Percentiles rank a stretch among this genome's conserved stretches.
These are phyloP conservation scores for Solanum paucissectum DNA, from an alignment of 257 asterid species.

Conservation along the genomic window DNA sequence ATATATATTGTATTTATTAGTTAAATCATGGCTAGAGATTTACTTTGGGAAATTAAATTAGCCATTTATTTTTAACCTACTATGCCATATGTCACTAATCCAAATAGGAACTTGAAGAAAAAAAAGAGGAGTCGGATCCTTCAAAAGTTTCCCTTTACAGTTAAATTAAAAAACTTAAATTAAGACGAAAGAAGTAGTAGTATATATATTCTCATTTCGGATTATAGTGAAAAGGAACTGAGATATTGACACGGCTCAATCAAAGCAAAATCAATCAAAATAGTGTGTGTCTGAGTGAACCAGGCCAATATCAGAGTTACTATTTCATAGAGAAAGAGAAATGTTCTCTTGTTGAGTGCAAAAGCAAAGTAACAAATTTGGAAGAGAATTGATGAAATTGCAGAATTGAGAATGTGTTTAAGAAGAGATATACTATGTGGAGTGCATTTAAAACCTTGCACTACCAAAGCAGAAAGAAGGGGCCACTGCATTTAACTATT, in stretches of 20 bases:
- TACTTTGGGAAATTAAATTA: too few relatives aligned
- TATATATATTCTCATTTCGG: not conserved
- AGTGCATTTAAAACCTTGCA: conserved; percentile 24
- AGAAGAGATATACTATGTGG: not conserved
- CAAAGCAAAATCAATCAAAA: not conserved
- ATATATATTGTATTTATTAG: too few relatives aligned
- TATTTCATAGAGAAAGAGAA: conserved; percentile 7
- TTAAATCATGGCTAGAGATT: too few relatives aligned
- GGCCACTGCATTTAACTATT: conserved; percentile 32
- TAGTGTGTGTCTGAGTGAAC: conserved; percentile 30
- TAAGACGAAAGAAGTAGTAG: not conserved
- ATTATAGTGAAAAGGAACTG: conserved; percentile 19
- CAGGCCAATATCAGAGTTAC: conserved; percentile 37
- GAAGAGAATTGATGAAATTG: not conserved
- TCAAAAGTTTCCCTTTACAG: too few relatives aligned
- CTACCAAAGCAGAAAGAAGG: conserved; percentile 23
- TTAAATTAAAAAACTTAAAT: too few relatives aligned
- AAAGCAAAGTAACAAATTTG: not conserved
- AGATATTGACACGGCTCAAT: conserved; percentile 56
- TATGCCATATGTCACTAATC: too few relatives aligned
- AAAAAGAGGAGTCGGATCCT: too few relatives aligned
- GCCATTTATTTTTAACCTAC: too few relatives aligned
- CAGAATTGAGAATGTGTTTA: conserved; percentile 19
- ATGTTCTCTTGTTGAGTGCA: not conserved
- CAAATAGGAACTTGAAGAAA: too few relatives aligned